Conservation (phyloP, 2,329 filamentous ascomycete genomes). For the Fusarium albosuccineum region DNA sequence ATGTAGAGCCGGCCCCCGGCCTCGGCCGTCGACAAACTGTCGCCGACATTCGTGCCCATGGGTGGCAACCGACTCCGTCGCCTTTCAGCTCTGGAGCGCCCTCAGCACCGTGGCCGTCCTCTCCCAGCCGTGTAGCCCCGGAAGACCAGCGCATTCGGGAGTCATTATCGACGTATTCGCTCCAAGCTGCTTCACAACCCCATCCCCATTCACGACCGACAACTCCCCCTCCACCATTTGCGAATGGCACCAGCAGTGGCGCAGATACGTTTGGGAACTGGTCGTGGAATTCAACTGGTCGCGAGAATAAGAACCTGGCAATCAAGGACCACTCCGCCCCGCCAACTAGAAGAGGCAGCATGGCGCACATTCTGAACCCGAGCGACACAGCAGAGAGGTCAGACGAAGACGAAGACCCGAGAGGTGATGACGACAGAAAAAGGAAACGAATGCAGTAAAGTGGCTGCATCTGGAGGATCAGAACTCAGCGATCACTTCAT, state of each 20-base stretch:
- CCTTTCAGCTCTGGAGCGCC: slow-evolving; percentile 72
- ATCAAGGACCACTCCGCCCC: slow-evolving; percentile 69
- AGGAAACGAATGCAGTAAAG: slow-evolving; percentile 71
- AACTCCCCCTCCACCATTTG: slow-evolving; percentile 64
- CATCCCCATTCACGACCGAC: slow-evolving; percentile 66
- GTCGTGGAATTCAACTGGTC: slow-evolving; percentile 67
- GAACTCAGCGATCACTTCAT: slow-evolving; percentile 1
- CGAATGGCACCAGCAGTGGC: slow-evolving; percentile 57
- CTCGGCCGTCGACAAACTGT: slow-evolving; percentile 90
- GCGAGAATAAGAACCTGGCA: slow-evolving; percentile 64
- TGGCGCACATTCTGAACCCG: slow-evolving; percentile 74
- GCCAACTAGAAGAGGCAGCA: slow-evolving; percentile 69
- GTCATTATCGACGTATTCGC: slow-evolving; percentile 68
- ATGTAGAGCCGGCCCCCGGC: slow-evolving; percentile 72
- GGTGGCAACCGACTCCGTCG: slow-evolving; percentile 75
- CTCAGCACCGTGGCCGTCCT: slow-evolving; percentile 66
- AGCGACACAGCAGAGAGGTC: slow-evolving; percentile 68
- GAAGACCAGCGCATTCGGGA: slow-evolving; percentile 70
- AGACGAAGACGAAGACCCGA: slow-evolving; percentile 67
- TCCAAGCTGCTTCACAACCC: slow-evolving; percentile 58
- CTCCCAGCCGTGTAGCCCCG: slow-evolving; percentile 62
- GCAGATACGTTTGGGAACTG: slow-evolving; percentile 66
- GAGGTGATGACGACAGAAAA: slow-evolving; percentile 71
- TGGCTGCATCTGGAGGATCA: slow-evolving; percentile 54
- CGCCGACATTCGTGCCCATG: slow-evolving; percentile 92